phyloP scores from a whole-genome alignment of 2,329 filamentous ascomycete genomes.

The Colletotrichum tabaci region DNA sequence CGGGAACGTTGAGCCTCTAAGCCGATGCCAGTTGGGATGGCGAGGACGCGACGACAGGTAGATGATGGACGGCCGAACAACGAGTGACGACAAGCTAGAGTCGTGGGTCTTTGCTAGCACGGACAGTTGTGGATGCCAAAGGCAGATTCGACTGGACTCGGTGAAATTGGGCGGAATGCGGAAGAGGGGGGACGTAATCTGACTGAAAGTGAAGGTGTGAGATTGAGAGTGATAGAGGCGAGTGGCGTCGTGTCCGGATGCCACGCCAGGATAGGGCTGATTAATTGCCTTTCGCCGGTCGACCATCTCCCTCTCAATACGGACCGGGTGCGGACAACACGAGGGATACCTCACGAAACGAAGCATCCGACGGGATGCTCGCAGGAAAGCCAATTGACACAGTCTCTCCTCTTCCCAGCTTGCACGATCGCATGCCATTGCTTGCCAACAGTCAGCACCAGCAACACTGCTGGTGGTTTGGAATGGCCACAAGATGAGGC shows the following conservation, averaged over 20 bases:
- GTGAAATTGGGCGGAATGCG: conserved; percentile 23
- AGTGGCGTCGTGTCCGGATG: conserved; percentile 30
- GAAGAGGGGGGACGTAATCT: conserved; percentile 13
- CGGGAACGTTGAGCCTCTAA: neutral
- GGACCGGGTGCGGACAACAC: conserved; percentile 1
- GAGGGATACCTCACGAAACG: neutral
- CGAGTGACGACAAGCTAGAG: conserved; percentile 2
- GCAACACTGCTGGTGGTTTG: conserved; percentile 10
- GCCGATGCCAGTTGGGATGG: neutral
- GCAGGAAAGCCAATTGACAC: neutral
- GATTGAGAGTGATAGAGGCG: conserved; percentile 12
- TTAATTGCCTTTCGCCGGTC: conserved; percentile 21
- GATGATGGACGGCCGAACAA: neutral
- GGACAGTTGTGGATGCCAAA: conserved; percentile 21
- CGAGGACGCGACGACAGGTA: conserved; percentile 3
- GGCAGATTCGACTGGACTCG: conserved; percentile 12
- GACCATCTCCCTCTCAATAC: neutral
- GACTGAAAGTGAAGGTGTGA: conserved; percentile 11
- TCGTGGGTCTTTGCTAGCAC: neutral
- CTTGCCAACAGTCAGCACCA: conserved; percentile 19
- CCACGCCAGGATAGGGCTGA: conserved; percentile 40
- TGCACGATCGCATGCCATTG: neutral
- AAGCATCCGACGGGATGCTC: neutral
- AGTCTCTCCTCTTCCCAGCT: neutral
- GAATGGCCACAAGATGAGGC: conserved; percentile 6